These are phyloP conservation scores for Phytophthora macrochlamydospora DNA, from an alignment of 352 stramenopile species.

Conservation along the genomic window DNA sequence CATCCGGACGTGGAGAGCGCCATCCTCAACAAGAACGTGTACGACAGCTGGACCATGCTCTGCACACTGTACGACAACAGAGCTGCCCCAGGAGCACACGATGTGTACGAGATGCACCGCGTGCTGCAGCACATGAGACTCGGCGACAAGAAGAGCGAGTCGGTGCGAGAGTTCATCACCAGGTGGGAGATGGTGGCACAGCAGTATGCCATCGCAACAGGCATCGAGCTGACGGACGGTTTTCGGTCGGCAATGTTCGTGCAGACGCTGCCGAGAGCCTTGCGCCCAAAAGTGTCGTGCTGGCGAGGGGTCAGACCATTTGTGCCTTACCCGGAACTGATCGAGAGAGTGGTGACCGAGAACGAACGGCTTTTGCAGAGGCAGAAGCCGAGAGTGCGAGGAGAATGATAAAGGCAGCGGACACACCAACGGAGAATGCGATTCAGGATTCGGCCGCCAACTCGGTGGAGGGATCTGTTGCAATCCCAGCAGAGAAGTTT, in stretches of 20 bases:
- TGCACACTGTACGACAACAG: conserved; percentile 49
- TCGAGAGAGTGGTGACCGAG: conserved; percentile 38
- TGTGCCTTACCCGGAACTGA: conserved; percentile 46
- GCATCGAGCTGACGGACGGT: conserved; percentile 45
- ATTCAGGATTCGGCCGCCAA: conserved; percentile 9
- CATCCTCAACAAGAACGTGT: conserved; percentile 58
- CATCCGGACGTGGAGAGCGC: conserved; percentile 51
- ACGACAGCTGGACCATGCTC: conserved; percentile 53
- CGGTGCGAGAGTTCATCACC: conserved; percentile 42
- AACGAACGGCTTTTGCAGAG: conserved; percentile 26
- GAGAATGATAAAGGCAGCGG: conserved; percentile 3
- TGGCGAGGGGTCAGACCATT: conserved; percentile 46
- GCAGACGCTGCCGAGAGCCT: conserved; percentile 38
- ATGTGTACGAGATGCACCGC: conserved; percentile 51
- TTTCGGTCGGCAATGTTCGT: conserved; percentile 45
- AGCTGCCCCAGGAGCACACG: conserved; percentile 30
- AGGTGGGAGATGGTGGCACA: conserved; percentile 46
- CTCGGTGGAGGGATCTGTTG: conserved; percentile 6
- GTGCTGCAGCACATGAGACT: conserved; percentile 49
- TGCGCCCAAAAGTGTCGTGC: conserved; percentile 29
- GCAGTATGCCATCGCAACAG: conserved; percentile 43
- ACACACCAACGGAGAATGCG: conserved; percentile 8
- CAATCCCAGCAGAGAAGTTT: conserved; percentile 6
- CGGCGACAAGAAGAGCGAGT: conserved; percentile 49
- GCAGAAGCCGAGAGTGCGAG: conserved; percentile 12